Evolutionary conservation across 352 stramenopile species (phyloP).

Genomic region (Pythium rishiriense): DNA sequence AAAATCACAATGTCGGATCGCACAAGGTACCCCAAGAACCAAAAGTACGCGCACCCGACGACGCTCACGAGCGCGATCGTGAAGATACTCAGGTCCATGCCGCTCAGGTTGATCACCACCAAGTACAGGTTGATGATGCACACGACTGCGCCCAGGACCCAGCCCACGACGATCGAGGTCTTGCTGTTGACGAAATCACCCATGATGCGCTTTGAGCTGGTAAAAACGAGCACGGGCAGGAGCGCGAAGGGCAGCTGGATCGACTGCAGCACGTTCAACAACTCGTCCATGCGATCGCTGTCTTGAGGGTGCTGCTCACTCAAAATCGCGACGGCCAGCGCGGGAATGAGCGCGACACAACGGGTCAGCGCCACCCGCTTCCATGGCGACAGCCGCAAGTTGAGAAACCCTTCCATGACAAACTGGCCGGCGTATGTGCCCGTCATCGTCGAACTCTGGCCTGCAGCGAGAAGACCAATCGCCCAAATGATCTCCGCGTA

Average conservation of each 20-base stretch:
- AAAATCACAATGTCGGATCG: constrained; percentile 40
- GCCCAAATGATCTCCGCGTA: constrained; percentile 92
- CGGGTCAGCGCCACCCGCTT: constrained; percentile 86
- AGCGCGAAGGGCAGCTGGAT: constrained; percentile 92
- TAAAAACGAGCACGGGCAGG: constrained; percentile 88
- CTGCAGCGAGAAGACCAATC: constrained; percentile 92
- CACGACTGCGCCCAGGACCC: constrained; percentile 57
- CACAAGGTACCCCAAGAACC: constrained; percentile 71
- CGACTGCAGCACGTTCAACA: constrained; percentile 92
- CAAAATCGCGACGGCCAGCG: constrained; percentile 84
- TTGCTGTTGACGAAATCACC: constrained; percentile 68
- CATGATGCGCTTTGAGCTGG: constrained; percentile 78
- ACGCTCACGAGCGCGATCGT: constrained; percentile 34
- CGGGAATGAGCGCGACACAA: constrained; percentile 90
- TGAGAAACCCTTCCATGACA: constrained; percentile 97
- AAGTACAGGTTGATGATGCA: constrained; percentile 82
- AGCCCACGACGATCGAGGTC: constrained; percentile 47
- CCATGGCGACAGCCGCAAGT: constrained; percentile 86
- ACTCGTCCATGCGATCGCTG: constrained; percentile 88
- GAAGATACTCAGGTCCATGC: constrained; percentile 39
- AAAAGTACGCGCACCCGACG: constrained; percentile 61
- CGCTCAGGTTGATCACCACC: constrained; percentile 63
- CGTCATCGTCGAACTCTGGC: constrained; percentile 95
- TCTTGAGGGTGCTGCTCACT: constrained; percentile 77
- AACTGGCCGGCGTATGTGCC: constrained; percentile 97